Evolutionary conservation across 2,329 filamentous ascomycete species (phyloP).

Genomic region (Penicillium sp.): DNA sequence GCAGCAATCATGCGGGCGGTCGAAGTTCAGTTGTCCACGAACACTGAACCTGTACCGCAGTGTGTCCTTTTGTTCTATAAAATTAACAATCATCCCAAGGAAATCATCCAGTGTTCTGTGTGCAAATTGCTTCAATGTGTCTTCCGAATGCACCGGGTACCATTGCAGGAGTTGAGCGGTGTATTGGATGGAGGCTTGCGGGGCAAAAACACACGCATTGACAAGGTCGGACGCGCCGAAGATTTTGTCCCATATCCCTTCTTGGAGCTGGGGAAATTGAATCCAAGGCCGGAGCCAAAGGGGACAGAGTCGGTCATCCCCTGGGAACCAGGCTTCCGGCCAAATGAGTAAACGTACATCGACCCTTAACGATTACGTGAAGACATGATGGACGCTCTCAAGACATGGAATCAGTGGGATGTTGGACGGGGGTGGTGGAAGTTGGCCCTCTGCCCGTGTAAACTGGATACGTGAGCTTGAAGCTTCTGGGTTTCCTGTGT

Average conservation of each 20-base stretch:
- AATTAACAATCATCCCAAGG: not conserved
- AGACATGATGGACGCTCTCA: not conserved
- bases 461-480: not conserved
- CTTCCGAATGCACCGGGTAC: not conserved
- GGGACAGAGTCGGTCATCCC: not conserved
- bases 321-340: not conserved
- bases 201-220: not conserved
- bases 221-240: not conserved
- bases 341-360: not conserved
- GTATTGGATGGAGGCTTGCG: not conserved
- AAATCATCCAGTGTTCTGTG: not conserved
- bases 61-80: not conserved
- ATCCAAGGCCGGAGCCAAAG: not conserved
- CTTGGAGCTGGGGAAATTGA: conserved; percentile 1
- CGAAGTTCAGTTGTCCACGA: not conserved
- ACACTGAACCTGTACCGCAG: not conserved
- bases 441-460: not conserved
- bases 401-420: not conserved
- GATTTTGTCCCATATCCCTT: not conserved
- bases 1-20: not conserved
- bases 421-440: not conserved
- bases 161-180: not conserved
- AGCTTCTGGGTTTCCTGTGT: not conserved
- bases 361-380: not conserved
- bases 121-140: not conserved